Percentiles rank a stretch among this genome's conserved stretches.
These are phyloP conservation scores for Volvox africanus DNA, from an alignment of 139 green algal genomes.

Conservation along the genomic window DNA sequence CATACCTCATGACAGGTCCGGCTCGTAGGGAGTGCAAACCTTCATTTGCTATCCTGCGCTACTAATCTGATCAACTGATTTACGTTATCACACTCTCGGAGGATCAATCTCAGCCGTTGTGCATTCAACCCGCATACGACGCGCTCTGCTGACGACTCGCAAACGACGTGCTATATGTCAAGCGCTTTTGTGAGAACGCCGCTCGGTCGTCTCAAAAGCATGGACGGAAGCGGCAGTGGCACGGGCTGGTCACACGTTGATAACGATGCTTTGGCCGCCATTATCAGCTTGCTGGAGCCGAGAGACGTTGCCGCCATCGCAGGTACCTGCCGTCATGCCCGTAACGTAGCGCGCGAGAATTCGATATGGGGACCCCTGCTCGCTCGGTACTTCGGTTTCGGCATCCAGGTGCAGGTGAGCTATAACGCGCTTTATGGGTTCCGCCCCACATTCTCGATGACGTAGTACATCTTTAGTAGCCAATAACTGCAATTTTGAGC, in stretches of 20 bases:
- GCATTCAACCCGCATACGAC: too few relatives aligned
- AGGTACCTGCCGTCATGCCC: neutral
- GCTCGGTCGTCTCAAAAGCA: too few relatives aligned
- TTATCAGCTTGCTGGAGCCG: neutral
- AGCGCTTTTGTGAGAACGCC: too few relatives aligned
- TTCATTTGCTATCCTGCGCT: too few relatives aligned
- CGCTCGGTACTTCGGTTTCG: neutral
- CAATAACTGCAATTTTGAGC: neutral
- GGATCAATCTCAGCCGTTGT: too few relatives aligned
- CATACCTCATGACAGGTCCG: too few relatives aligned
- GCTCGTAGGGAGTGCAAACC: too few relatives aligned
- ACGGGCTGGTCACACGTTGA: neutral
- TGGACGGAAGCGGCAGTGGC: neutral
- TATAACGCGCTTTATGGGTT: too few relatives aligned
- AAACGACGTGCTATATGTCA: too few relatives aligned
- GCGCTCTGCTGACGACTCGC: too few relatives aligned
- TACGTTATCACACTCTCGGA: too few relatives aligned
- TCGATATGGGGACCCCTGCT: constrained; percentile 15
- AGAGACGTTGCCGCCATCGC: neutral
- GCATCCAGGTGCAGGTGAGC: neutral
- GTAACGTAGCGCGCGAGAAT: neutral
- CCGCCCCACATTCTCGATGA: neutral
- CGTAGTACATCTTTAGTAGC: neutral
- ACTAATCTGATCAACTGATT: too few relatives aligned
- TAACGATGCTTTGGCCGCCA: neutral